Conservation (phyloP, 768 basidiomycete genomes). For the Krasilnikovozyma curviuscula region DNA sequence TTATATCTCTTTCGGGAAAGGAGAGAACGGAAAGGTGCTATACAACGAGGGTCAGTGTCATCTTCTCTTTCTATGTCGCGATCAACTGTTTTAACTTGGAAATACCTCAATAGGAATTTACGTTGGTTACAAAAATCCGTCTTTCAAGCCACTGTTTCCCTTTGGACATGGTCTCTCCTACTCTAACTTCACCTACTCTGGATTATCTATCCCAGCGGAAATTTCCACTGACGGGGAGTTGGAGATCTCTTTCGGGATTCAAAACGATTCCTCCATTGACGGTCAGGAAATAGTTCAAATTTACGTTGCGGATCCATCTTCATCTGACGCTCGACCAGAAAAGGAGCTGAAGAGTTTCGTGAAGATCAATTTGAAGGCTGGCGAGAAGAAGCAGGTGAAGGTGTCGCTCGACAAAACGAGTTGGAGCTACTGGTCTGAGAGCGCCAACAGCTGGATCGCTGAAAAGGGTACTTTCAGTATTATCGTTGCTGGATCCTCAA, state of each 20-base stretch:
- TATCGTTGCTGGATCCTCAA: neutral
- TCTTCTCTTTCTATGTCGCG: neutral
- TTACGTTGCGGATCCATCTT: neutral
- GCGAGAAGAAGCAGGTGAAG: constrained; percentile 19
- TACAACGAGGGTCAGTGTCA: neutral
- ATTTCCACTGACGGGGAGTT: constrained; percentile 5
- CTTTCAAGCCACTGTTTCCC: constrained; percentile 19
- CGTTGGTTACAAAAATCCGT: constrained; percentile 21
- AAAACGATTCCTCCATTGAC: constrained; percentile 11
- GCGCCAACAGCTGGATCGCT: constrained; percentile 6
- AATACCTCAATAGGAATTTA: constrained; percentile 15
- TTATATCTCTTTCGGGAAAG: neutral
- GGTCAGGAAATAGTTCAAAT: constrained; percentile 16
- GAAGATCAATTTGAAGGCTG: constrained; percentile 26
- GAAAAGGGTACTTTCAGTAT: constrained; percentile 3
- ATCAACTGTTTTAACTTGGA: no score
- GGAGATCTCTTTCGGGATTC: constrained; percentile 8
- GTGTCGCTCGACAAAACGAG: constrained; percentile 27
- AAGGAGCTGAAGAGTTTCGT: constrained; percentile 30
- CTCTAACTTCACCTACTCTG: constrained; percentile 19
- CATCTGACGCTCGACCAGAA: neutral
- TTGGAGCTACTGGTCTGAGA: constrained; percentile 41
- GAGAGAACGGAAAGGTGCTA: constrained; percentile 3
- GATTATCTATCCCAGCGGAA: constrained; percentile 2
- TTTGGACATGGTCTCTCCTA: constrained; percentile 23